Percentiles rank a stretch among this genome's conserved stretches.
phyloP scores from a whole-genome alignment of 371 early-diverging fungal species.

The Circinella umbellata region DNA sequence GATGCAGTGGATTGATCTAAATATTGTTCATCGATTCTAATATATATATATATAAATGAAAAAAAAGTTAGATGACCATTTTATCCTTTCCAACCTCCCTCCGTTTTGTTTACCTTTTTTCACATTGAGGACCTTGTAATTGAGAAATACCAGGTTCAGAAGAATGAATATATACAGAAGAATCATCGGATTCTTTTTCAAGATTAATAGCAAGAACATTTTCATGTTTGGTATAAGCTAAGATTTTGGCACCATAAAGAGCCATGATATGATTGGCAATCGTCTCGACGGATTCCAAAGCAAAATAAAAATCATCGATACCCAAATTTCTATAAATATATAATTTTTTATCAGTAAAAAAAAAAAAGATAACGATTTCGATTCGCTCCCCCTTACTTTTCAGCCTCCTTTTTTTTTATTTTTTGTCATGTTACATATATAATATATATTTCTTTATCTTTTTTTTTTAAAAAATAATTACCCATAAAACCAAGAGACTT shows the following conservation, averaged over 20 bases:
- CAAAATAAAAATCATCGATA: conserved; percentile 98
- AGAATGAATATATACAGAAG: conserved; percentile 96
- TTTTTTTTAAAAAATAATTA: conserved; percentile 34
- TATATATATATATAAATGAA: too few relatives aligned
- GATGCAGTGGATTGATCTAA: conserved; percentile 77
- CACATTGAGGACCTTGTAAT: conserved; percentile 86
- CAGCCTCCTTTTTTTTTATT: too few relatives aligned
- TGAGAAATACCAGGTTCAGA: conserved; percentile 93
- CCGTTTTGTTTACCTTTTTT: conserved; percentile 80
- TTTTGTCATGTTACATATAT: too few relatives aligned
- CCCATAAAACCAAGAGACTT: conserved; percentile 97
- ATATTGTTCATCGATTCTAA: conserved; percentile 90
- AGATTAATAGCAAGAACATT: conserved; percentile 87
- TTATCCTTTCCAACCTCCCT: too few relatives aligned
- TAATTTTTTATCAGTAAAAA: background rate
- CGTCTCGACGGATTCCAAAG: conserved; percentile 85
- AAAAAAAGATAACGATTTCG: background rate
- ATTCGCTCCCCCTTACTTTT: too few relatives aligned
- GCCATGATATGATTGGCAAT: conserved; percentile 97
- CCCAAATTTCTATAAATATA: conserved; percentile 79
- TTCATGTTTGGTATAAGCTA: conserved; percentile 89
- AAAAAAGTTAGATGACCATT: background rate
- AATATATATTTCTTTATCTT: too few relatives aligned
- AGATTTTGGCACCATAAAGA: conserved; percentile 93
- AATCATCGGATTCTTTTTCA: conserved; percentile 88